phyloP scores from a whole-genome alignment of 768 basidiomycete species.

The Cyathus striatus region DNA sequence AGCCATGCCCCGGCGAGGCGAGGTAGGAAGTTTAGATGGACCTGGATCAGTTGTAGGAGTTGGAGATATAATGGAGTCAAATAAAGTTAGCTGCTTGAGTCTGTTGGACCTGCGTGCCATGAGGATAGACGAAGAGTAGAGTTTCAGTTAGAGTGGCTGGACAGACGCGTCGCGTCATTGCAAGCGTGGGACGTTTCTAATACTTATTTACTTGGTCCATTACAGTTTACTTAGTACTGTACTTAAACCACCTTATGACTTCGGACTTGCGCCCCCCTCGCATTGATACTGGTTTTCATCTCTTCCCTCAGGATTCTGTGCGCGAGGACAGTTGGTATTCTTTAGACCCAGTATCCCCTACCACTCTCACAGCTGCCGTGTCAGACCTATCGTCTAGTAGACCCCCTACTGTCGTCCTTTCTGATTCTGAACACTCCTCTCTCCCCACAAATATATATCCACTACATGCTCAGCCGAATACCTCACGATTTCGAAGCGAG shows the following conservation, averaged over 20 bases:
- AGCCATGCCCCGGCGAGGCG: too few species aligned
- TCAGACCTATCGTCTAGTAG: neutral
- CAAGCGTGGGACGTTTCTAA: too few species aligned
- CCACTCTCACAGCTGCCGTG: neutral
- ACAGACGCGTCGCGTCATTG: too few species aligned
- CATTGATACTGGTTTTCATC: conserved; percentile 15
- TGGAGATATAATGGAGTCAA: conserved; percentile 10
- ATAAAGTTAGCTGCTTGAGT: conserved; percentile 40
- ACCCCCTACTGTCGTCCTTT: neutral
- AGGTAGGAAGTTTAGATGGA: neutral
- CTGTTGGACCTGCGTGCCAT: conserved; percentile 12
- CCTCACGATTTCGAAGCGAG: conserved; percentile 46
- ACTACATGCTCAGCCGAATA: neutral
- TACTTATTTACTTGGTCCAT: too few species aligned
- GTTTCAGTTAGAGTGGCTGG: conserved; percentile 7
- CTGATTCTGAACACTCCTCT: neutral
- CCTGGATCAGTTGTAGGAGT: neutral
- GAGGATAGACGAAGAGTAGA: conserved; percentile 8
- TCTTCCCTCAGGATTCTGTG: conserved; percentile 13
- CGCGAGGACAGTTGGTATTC: neutral
- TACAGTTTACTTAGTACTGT: too few species aligned
- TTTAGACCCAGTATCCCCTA: conserved; percentile 4
- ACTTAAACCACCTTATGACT: too few species aligned
- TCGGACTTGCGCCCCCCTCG: conserved; percentile 4
- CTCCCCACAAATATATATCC: neutral